phyloP scores from a whole-genome alignment of 2,329 filamentous ascomycete genomes.

The Beauveria australis region DNA sequence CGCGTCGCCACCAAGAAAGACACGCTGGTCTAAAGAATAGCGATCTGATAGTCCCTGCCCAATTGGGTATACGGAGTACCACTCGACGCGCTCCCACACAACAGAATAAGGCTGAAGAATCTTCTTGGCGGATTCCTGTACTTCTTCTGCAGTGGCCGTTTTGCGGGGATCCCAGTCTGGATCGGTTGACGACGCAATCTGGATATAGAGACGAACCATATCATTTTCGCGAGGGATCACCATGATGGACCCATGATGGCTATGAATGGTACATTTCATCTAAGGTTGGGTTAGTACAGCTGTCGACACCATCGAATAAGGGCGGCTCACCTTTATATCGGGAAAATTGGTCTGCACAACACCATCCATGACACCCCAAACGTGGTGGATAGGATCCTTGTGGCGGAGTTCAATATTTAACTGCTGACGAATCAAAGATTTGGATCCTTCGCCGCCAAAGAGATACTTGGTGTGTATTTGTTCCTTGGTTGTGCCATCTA shows the following conservation, averaged over 20 bases:
- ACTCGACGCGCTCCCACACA: slow-evolving; percentile 59
- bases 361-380: slow-evolving; percentile 72
- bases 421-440: slow-evolving; percentile 56
- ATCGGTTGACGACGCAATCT: slow-evolving; percentile 54
- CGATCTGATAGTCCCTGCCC: slow-evolving; percentile 64
- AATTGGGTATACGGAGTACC: slow-evolving; percentile 72
- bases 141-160: slow-evolving; percentile 54
- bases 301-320: background rate
- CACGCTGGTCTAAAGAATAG: slow-evolving; percentile 59
- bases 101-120: slow-evolving; percentile 61
- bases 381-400: slow-evolving; percentile 60
- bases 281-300: slow-evolving; percentile 19
- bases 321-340: slow-evolving; percentile 55
- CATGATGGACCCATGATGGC: slow-evolving; percentile 66
- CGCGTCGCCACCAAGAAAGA: slow-evolving; percentile 71
- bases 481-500: slow-evolving; percentile 64
- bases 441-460: slow-evolving; percentile 63
- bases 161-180: slow-evolving; percentile 53
- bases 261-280: slow-evolving; percentile 72
- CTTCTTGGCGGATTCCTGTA: slow-evolving; percentile 56
- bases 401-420: slow-evolving; percentile 63
- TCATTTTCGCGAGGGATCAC: slow-evolving; percentile 66
- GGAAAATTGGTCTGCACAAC: slow-evolving; percentile 67
- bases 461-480: slow-evolving; percentile 62
- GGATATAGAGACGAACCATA: slow-evolving; percentile 63